Evolutionary conservation across 2,329 filamentous ascomycete species (phyloP).

Genomic region (Chaetomium globosum): DNA sequence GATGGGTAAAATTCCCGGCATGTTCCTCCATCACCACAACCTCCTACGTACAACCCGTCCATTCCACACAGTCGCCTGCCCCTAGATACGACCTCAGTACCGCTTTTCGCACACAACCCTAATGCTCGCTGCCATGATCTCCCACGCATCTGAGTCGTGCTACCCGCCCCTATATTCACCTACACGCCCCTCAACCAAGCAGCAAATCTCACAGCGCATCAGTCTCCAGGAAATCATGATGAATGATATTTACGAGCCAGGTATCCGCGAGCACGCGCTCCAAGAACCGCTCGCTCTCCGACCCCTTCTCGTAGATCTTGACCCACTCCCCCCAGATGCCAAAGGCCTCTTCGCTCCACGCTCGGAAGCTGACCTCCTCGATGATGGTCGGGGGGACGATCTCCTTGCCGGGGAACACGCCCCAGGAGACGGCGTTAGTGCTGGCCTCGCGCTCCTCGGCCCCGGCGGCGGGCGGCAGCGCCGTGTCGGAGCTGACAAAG

Average conservation of each 20-base stretch:
- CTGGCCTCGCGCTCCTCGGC: slow-evolving; percentile 46
- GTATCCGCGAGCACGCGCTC: slow-evolving; percentile 67
- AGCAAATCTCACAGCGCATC: slow-evolving; percentile 74
- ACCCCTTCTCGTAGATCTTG: slow-evolving; percentile 77
- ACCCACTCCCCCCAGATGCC: slow-evolving; percentile 95
- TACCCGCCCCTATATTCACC: neutral
- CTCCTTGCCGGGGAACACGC: slow-evolving; percentile 91
- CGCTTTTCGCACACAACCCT: neutral
- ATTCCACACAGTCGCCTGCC: neutral
- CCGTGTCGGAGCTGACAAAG: slow-evolving; percentile 69
- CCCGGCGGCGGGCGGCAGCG: slow-evolving; percentile 34
- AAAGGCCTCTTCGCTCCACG: slow-evolving; percentile 95
- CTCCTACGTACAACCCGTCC: neutral
- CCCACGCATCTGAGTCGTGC: neutral
- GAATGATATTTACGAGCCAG: slow-evolving; percentile 91
- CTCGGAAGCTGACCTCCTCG: slow-evolving; percentile 88
- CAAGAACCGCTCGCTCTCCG: slow-evolving; percentile 71
- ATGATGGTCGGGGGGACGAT: slow-evolving; percentile 97
- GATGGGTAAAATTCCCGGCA: neutral
- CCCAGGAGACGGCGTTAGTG: slow-evolving; percentile 97
- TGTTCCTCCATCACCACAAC: neutral
- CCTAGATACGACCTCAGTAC: neutral
- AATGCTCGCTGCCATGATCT: neutral
- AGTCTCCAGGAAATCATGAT: slow-evolving; percentile 73
- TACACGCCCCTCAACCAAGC: slow-evolving; percentile 37